phyloP scores from a whole-genome alignment of 192 early-diverging fungal species.

The Backusella sp. region DNA sequence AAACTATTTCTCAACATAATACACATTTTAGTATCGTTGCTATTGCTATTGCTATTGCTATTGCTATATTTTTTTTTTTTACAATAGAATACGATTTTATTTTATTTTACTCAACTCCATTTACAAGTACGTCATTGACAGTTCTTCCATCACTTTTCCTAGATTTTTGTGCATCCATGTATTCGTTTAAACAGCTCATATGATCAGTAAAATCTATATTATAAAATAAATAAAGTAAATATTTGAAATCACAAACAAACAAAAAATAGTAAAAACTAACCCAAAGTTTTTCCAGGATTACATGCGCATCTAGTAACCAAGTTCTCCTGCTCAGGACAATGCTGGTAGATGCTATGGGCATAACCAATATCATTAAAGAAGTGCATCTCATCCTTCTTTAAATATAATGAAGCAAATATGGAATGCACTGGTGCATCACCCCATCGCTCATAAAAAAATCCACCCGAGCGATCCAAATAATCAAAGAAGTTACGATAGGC shows the following conservation, averaged over 20 bases:
- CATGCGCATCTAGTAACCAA: conserved; percentile 14
- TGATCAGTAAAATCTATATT: conserved; percentile 11
- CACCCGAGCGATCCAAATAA: conserved; percentile 57
- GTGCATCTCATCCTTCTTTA: conserved; percentile 60
- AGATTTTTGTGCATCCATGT: conserved; percentile 2
- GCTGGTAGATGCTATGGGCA: conserved; percentile 16
- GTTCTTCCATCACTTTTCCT: background rate
- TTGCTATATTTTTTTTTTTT: background rate
- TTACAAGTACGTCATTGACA: conserved; percentile 15
- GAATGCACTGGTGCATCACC: conserved; percentile 76
- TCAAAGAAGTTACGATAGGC: conserved; percentile 61
- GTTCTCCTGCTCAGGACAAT: conserved; percentile 19
- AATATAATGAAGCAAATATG: conserved; percentile 55
- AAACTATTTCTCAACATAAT: too few relatives aligned
- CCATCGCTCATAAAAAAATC: conserved; percentile 77
- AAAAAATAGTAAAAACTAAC: background rate
- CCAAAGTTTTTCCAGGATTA: conserved; percentile 4
- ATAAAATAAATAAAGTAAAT: background rate
- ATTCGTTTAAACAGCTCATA: conserved; percentile 18
- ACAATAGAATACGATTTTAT: background rate
- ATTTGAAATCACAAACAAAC: background rate
- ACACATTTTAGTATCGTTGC: background rate
- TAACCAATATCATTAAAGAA: conserved; percentile 77
- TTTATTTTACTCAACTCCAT: background rate
- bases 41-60: background rate